A percentile compares a stretch with the other conserved stretches of the same genome.
Evolutionary conservation across 169 alveolate species (phyloP).

Genomic region (Plasmodium falciparum): DNA sequence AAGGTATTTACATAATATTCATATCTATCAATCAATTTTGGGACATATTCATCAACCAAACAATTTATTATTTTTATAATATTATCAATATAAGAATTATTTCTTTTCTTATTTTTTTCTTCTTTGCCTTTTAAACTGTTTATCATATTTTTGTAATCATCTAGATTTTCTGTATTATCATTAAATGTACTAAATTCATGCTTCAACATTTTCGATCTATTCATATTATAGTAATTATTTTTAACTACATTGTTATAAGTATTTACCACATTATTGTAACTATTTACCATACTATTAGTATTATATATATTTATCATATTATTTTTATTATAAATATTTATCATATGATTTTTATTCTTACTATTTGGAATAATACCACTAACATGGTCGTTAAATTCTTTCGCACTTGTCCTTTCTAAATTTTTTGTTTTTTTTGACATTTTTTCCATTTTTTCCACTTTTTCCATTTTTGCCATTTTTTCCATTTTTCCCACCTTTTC

Average conservation of each 20-base stretch:
- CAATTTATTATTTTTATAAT: conserved; percentile 69
- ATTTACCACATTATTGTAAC: not conserved
- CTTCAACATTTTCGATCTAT: conserved; percentile 41
- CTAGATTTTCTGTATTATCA: conserved; percentile 40
- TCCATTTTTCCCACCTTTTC: no score
- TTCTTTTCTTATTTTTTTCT: conserved; percentile 28
- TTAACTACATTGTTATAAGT: no score
- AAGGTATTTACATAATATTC: conserved; percentile 64
- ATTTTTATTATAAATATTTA: no score
- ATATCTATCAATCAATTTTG: conserved; percentile 66
- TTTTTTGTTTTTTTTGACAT: no score
- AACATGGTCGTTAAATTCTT: no score
- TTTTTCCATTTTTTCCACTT: no score
- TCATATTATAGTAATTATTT: not conserved
- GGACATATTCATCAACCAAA: conserved; percentile 64
- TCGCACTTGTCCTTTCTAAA: no score
- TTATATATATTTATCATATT: no score
- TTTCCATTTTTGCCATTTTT: no score
- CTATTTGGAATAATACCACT: no score
- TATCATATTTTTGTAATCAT: conserved; percentile 51
- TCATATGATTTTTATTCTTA: no score
- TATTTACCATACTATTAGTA: no score
- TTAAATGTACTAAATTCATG: conserved; percentile 25
- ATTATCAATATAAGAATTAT: conserved; percentile 42
- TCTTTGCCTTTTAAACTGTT: conserved; percentile 39